Percentiles rank a stretch among this genome's conserved stretches.
Conservation (phyloP, 257 asterid species). For the Nicotiana knightiana region DNA sequence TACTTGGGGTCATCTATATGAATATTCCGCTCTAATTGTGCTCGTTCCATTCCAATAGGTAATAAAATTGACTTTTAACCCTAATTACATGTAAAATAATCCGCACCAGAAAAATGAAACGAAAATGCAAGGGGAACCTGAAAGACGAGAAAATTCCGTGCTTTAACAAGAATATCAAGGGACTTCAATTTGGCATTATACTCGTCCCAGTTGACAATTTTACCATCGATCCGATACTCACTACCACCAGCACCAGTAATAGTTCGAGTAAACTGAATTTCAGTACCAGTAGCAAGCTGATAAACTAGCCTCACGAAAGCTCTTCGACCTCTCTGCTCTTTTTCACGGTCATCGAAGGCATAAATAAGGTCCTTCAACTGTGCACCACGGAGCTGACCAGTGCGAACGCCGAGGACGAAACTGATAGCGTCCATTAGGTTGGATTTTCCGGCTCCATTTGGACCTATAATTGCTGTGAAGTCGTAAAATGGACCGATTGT, state of each 20-base stretch:
- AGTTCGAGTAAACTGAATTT: constrained; percentile 73
- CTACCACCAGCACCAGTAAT: constrained; percentile 76
- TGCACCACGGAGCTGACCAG: constrained; percentile 94
- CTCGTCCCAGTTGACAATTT: constrained; percentile 67
- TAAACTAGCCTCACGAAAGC: constrained; percentile 79
- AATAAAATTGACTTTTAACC: no score
- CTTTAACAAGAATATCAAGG: constrained; percentile 86
- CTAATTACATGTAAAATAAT: no score
- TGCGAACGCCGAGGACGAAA: constrained; percentile 95
- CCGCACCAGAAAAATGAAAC: no score
- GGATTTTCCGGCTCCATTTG: constrained; percentile 97
- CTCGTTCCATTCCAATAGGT: no score
- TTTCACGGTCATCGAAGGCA: constrained; percentile 81
- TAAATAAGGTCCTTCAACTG: constrained; percentile 80
- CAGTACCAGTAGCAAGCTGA: constrained; percentile 57
- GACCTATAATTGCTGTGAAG: constrained; percentile 93
- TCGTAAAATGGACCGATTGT: constrained; percentile 86
- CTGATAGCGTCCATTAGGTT: constrained; percentile 98
- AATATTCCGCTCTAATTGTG: no score
- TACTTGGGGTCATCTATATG: no score
- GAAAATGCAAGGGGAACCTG: constrained; percentile 28
- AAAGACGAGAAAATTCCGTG: constrained; percentile 93
- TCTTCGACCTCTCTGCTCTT: constrained; percentile 73
- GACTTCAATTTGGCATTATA: constrained; percentile 64
- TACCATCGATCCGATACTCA: constrained; percentile 70